Evolutionary conservation across 495 filamentous ascomycete species (phyloP).

Genomic region (Trichoderma erinaceum): DNA sequence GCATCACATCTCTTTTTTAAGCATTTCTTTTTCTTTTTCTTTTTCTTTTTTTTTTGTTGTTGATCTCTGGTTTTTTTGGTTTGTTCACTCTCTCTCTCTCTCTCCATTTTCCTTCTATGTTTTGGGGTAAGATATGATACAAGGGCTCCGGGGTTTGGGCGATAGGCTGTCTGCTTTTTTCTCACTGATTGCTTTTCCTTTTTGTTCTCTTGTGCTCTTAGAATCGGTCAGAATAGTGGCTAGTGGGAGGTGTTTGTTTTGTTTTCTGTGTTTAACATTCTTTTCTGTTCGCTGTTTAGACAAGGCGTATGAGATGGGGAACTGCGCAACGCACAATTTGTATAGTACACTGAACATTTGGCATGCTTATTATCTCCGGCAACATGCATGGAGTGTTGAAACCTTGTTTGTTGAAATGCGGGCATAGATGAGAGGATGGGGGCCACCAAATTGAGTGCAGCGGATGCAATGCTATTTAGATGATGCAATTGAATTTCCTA

Average conservation of each 20-base stretch:
- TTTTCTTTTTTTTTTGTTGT: background rate
- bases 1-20: slow-evolving; percentile 5
- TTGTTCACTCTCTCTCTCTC: background rate
- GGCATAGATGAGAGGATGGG: background rate
- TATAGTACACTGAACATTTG: background rate
- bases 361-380: background rate
- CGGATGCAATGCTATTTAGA: background rate
- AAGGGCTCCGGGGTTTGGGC: background rate
- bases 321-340: background rate
- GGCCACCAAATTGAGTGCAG: slow-evolving; percentile 1
- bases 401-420: background rate
- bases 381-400: background rate
- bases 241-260: background rate
- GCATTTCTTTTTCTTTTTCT: background rate
- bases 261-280: background rate
- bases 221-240: too few species aligned
- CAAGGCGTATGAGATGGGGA: slow-evolving; percentile 3
- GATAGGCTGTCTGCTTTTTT: background rate
- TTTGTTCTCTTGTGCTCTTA: background rate
- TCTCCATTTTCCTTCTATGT: background rate
- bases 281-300: slow-evolving; percentile 3
- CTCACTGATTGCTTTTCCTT: background rate
- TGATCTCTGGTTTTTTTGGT: background rate
- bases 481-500: background rate
- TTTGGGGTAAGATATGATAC: background rate